phyloP scores from a whole-genome alignment of 306 rosid genomes.

The Alnus rubra region DNA sequence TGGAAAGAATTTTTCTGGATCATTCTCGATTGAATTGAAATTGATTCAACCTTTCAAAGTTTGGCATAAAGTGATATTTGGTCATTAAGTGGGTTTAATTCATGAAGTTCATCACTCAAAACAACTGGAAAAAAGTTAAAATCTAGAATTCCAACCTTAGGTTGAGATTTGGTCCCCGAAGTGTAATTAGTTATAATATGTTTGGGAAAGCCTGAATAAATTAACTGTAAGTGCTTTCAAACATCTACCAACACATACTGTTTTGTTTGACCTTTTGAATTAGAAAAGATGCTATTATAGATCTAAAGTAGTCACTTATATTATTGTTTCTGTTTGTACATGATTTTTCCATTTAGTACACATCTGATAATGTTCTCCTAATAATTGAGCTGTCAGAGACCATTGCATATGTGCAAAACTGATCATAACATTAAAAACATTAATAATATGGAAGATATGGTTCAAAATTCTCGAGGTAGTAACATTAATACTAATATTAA shows the following conservation, averaged over 20 bases:
- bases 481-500: too few relatives aligned
- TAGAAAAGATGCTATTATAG: background rate
- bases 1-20: background rate
- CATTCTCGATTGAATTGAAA: background rate
- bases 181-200: background rate
- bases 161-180: background rate
- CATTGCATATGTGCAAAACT: background rate
- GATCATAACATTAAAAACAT: background rate
- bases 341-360: background rate
- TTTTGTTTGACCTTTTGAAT: conserved; percentile 1
- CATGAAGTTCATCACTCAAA: background rate
- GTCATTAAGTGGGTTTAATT: background rate
- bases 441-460: too few relatives aligned
- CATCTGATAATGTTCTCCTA: background rate
- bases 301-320: background rate
- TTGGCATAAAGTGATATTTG: background rate
- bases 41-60: background rate
- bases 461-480: too few relatives aligned
- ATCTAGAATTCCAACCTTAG: background rate
- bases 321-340: background rate
- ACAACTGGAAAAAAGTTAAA: background rate
- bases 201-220: background rate
- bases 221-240: background rate
- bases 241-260: background rate
- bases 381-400: background rate